Evolutionary conservation across 73 alveolate species (phyloP), one percentile per base, ranked within the genome.

Genomic region (Chromera velia): DNA sequence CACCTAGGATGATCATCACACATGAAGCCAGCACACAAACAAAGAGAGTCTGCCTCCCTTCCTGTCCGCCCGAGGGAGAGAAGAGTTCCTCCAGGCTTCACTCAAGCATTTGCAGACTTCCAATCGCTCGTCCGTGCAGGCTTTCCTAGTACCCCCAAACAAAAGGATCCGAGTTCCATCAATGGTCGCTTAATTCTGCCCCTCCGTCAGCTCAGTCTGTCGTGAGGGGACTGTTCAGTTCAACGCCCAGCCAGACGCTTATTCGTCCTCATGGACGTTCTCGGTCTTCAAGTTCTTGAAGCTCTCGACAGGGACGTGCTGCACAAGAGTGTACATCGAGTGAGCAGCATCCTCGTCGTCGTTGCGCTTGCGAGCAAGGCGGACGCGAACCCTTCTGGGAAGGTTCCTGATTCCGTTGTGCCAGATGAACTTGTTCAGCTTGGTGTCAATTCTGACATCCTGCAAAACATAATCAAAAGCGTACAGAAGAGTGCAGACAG

Each of bases 381-480:
- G 76, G 70, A 85, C 82, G 48, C 82, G 85, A 72, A 85, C 76
- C 64, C 91, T 80, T 10, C 82, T 68, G 65, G 87, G 91, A 33
- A 80, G 81, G 76, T 85, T 85, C 75, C 91, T 81, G 62, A 85
- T 70, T 33, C 91, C 91, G 66, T 80, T 78, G 81, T 73, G 79
- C 91, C 91, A 85, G 28, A 85, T 73, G 81, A 74, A 80, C 86
- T 85, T 85, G 86, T 85, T 85, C 73, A 85, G 77, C 81, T 85
- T 84, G 68, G 91, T 83, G 80, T 85, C 91, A 55, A 85, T 80
- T 66, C 88, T 78, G 64, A 83, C 87, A 79, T 83, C 90, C 85
- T 76, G 67, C 45, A 28, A 24, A 55, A 55, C 27, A 55, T 4
- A 55, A 55, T 4, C 27, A 55, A 24, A 17, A 1, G 32, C 32